These are phyloP conservation scores for Yueomyces sp. DNA, from an alignment of 1,139 yeast genomes.

Conservation along the genomic window DNA sequence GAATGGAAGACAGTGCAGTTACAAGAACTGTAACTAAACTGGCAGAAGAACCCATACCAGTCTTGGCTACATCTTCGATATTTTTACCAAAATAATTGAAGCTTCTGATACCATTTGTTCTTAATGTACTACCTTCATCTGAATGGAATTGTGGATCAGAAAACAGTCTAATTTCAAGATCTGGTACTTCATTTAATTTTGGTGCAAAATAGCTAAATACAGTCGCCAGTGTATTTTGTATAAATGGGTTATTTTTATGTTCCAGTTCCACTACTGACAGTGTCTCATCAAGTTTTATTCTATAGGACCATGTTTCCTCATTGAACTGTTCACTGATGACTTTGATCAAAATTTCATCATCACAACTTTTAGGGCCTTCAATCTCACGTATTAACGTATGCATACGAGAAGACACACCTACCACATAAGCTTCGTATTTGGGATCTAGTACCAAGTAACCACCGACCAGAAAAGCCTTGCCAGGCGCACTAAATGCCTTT, in stretches of 20 bases:
- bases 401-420: constrained; percentile 84
- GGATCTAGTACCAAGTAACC: constrained; percentile 87
- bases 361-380: constrained; percentile 5
- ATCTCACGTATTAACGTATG: constrained; percentile 45
- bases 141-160: constrained; percentile 91
- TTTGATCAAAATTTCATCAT: constrained; percentile 24
- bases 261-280: constrained; percentile 20
- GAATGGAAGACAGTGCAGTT: constrained; percentile 48
- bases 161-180: constrained; percentile 46
- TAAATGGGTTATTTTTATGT: constrained; percentile 54
- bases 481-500: constrained; percentile 71
- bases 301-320: constrained; percentile 59
- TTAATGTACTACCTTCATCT: constrained; percentile 35
- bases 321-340: constrained; percentile 72
- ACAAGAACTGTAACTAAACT: constrained; percentile 77
- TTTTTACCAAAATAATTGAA: constrained; percentile 50
- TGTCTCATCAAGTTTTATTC: constrained; percentile 10
- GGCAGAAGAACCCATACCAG: constrained; percentile 94
- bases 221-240: constrained; percentile 47
- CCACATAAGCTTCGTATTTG: constrained; percentile 59
- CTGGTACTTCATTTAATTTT: constrained; percentile 8
- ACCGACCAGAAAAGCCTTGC: constrained; percentile 88
- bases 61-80: constrained; percentile 71
- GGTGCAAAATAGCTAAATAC: constrained; percentile 42
- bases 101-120: constrained; percentile 25